Base-by-base conservation (phyloP, 805 yeast genomes). In the Pichia occidentalis region DNA sequence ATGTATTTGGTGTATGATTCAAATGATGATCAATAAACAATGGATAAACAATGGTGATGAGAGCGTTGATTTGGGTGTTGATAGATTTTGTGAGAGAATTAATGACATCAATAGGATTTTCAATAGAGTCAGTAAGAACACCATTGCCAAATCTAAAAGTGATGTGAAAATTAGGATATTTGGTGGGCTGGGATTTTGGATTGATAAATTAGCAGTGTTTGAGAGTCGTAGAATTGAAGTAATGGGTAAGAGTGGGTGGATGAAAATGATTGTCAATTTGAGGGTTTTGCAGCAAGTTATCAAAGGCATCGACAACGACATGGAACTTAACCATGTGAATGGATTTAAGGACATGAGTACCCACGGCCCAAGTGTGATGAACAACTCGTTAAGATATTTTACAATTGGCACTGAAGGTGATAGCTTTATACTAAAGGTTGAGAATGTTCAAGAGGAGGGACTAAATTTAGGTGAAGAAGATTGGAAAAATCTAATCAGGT, bases 271-370 rank as follows among this genome's bases (percentile, higher is more conserved):
- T 42, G 63, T 75, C 47, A 81, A 81, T 52, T 73, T 82, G 16
- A 65, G 75, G 36, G 77, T 81, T 1, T 57, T 81, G 29, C 86
- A 79, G 58, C 88, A 81, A 53, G 73, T 77, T 71, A 65, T 82
- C 39, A 68, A 82, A 42, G 75, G 73, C 42, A 67, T 80, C 24
- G 68, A 42, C 33, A 26, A 25, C 33, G 48, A 42, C 11, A 29
- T 35, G 11, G 40, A 35, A 4, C 21, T 6, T 25, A 24, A 25
- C 12, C 29, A 11, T 27, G 34, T 20, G 13, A 13, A 5, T 19
- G 39, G n/a, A n/a, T n/a, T n/a, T n/a, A n/a, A n/a, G n/a, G 11
- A 7, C n/a, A n/a, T n/a, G n/a, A n/a, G n/a, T n/a, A n/a, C n/a
- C n/a, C n/a, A n/a, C n/a, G n/a, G 42, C 13, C 28, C 9, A 12